phyloP scores from a whole-genome alignment of 352 stramenopile species.

The Globisporangium megalacanthum region DNA sequence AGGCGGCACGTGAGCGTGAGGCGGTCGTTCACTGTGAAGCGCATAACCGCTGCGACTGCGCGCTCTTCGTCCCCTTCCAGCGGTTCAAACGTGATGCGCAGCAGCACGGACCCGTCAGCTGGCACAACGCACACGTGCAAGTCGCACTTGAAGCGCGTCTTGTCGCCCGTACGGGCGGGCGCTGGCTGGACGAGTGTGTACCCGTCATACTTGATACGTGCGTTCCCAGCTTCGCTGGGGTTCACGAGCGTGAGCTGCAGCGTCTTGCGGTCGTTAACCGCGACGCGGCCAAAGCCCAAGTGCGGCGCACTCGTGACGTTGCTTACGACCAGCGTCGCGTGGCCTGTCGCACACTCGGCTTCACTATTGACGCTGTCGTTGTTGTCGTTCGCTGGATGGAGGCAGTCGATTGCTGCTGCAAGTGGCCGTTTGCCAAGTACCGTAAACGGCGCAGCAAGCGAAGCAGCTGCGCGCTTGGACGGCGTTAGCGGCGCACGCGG shows the following conservation, averaged over 20 bases:
- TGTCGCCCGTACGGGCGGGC: slow-evolving; percentile 11
- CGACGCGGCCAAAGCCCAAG: slow-evolving; percentile 50
- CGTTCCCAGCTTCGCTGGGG: slow-evolving; percentile 46
- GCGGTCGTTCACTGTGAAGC: slow-evolving; percentile 61
- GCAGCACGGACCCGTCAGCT: slow-evolving; percentile 36
- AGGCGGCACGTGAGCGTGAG: slow-evolving; percentile 49
- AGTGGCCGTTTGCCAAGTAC: slow-evolving; percentile 15
- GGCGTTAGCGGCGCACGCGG: slow-evolving; percentile 10
- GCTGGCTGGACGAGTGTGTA: slow-evolving; percentile 29
- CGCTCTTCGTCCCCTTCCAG: slow-evolving; percentile 29
- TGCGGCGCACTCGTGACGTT: slow-evolving; percentile 31
- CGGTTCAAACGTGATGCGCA: slow-evolving; percentile 67
- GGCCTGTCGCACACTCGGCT: background rate
- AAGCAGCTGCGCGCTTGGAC: background rate
- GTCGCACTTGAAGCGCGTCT: slow-evolving; percentile 62
- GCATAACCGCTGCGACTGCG: slow-evolving; percentile 36
- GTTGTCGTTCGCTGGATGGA: background rate
- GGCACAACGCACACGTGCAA: slow-evolving; percentile 67
- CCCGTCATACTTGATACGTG: slow-evolving; percentile 65
- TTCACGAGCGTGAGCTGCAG: slow-evolving; percentile 53
- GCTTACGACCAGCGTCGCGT: slow-evolving; percentile 37
- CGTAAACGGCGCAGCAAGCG: slow-evolving; percentile 3
- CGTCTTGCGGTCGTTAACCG: slow-evolving; percentile 38
- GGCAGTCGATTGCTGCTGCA: background rate
- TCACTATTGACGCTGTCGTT: background rate